Evolutionary conservation across 164 flowering plant genomes (phyloP), one percentile per base, ranked within the genome.

Genomic region (Tinospora cordifolia): DNA sequence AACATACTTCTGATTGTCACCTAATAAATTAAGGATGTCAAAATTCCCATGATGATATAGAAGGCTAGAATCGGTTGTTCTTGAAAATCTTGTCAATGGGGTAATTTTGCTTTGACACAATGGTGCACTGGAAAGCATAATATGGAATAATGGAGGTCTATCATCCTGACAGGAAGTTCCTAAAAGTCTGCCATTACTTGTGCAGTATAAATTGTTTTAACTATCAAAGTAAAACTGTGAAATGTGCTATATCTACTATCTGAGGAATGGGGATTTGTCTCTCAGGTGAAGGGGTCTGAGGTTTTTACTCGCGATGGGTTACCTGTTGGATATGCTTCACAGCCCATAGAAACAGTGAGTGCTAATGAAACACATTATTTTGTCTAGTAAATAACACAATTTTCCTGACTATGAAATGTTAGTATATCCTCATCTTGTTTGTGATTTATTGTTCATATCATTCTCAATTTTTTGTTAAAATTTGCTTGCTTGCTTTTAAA

Each of bases 231-330:
- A 49, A 19, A 49, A 3, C n/a, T 14, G n/a, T 0, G 59, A 51
- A 22, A 6, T 51, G 19, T 5, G 7, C n/a, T 8, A 51, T 51
- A 19, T 51, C 21, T 3, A 51, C 19, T 17, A 51, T 51, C 22
- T 51, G 21, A 51, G 46, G 13, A 8, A 41, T 41, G 6, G 46
- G 46, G 3, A 1, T 51, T 38, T 69, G 39, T 44, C 68, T 58
- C 63, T 72, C 84, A 93, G 98, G 95, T 90, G 64, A 91, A 85
- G 82, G 98, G 94, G 67, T 86, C 87, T 54, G 96, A 91, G 79
- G 81, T 90, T 73, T 77, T 74, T 36, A 85, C 84, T 36, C 79
- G 85, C 82, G 98, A 78, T 75, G 88, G 90, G 21, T 63, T 70
- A 38, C 86, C 93, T 58, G 93, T 93, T 72, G 97, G 84, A 72